Base-by-base conservation (phyloP, 2,329 filamentous ascomycete genomes). In the Apiospora malaysiana region DNA sequence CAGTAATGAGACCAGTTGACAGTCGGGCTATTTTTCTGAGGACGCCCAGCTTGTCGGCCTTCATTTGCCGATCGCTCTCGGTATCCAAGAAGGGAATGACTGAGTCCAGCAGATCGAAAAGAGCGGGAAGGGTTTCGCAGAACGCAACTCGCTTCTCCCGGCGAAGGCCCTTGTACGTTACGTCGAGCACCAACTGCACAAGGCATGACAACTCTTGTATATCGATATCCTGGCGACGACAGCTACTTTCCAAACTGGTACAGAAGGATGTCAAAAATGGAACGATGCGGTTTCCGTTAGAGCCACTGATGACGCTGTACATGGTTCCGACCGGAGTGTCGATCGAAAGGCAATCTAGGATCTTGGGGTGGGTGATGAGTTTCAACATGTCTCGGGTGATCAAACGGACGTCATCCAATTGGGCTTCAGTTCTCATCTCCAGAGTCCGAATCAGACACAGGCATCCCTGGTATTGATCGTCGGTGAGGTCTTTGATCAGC, bases 281-380 rank as follows among this genome's bases (percentile, higher is more conserved):
- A 72, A 83, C 78, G 14, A 79, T 74, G 12, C 68, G 59, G 6
- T 78, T 81, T 1, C 80, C 79, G 40, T 81, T 71, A 9, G 56
- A n/a, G 16, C 83, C 83, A 7, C 78, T 72, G 0, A 84, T 70
- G 66, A 79, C 81, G 51, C 79, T 81, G 72, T 78, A 81, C 21
- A 84, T 76, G 0, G 67, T 71, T 1, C 79, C 77, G 1, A 83
- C 79, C 43, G 83, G 74, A 43, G 80, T 77, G 69, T 85, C 83
- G 18, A 85, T 68, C 76, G 78, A 81, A 9, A 80, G 67, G 8
- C 47, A 68, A 3, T 49, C 37, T 18, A 71, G 72, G 4, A 47
- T 40, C 21, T 68, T 18, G 21, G 37, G n/a, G 9, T 46, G 66
- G 9, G 46, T 37, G 21, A 70, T 70, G 40, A 63, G 56, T 3